phyloP scores from a whole-genome alignment of 306 rosid species.

The Luffa aegyptiaca region DNA sequence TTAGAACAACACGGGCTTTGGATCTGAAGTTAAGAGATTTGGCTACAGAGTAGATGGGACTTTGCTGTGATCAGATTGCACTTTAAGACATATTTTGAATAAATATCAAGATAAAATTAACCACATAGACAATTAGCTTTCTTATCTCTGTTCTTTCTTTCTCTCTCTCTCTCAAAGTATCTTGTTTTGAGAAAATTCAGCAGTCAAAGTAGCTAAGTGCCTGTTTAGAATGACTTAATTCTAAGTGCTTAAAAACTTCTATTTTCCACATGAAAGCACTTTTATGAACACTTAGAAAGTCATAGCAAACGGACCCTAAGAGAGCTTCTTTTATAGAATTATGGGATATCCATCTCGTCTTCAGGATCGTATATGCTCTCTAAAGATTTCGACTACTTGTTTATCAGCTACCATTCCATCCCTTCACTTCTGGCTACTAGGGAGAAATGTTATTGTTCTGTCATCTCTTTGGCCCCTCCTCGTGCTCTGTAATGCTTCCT shows the following conservation, averaged over 20 bases:
- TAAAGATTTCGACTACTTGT: not conserved
- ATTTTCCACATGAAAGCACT: too few relatives aligned
- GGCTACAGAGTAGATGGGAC: not conserved
- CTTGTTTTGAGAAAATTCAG: not conserved
- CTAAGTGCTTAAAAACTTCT: too few relatives aligned
- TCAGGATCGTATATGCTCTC: not conserved
- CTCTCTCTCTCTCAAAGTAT: not conserved
- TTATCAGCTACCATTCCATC: not conserved
- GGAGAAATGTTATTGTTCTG: not conserved
- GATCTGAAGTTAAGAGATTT: not conserved
- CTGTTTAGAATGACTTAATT: too few relatives aligned
- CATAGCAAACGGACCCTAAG: too few relatives aligned
- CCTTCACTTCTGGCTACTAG: not conserved
- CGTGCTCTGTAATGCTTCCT: not conserved
- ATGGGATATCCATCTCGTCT: not conserved
- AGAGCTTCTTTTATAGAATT: not conserved
- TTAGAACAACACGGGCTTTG: not conserved
- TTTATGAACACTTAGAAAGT: too few relatives aligned
- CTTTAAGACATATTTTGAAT: not conserved
- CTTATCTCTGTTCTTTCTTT: not conserved
- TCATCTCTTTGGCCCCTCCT: not conserved
- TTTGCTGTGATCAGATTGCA: not conserved
- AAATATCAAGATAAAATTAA: not conserved
- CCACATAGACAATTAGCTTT: not conserved
- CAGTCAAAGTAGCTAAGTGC: not conserved